Conservation (phyloP, 2,329 filamentous ascomycete genomes). For the Pezicula rhizophila region DNA sequence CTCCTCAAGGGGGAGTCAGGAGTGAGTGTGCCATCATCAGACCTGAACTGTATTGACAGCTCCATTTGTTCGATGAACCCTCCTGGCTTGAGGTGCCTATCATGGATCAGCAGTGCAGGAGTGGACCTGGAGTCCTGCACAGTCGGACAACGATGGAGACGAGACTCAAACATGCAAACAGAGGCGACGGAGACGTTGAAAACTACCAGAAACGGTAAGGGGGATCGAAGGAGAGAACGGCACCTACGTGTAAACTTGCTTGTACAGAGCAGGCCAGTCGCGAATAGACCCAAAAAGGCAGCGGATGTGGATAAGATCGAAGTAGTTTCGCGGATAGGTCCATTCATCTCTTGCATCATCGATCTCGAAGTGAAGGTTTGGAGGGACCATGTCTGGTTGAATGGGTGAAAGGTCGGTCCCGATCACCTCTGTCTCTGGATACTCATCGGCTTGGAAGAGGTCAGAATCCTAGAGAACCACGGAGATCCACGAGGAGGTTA, state of each 20-base stretch:
- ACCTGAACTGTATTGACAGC: conserved; percentile 21
- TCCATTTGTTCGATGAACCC: conserved; percentile 30
- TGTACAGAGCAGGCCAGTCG: conserved; percentile 49
- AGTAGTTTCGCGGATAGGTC: conserved; percentile 38
- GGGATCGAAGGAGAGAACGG: not conserved
- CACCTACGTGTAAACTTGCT: conserved; percentile 40
- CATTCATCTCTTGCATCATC: conserved; percentile 49
- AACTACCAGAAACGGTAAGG: conserved; percentile 13
- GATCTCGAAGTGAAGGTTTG: conserved; percentile 58
- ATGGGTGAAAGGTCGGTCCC: conserved; percentile 30
- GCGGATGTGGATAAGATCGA: conserved; percentile 55
- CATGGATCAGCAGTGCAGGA: conserved; percentile 5
- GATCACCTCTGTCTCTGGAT: conserved; percentile 24
- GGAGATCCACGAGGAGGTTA: not conserved
- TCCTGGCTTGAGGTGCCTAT: conserved; percentile 30
- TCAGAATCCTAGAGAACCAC: conserved; percentile 2
- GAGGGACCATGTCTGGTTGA: conserved; percentile 42
- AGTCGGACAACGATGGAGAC: not conserved
- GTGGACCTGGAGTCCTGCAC: not conserved
- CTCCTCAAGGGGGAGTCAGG: conserved; percentile 31
- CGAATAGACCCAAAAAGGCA: conserved; percentile 51
- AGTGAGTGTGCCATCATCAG: conserved; percentile 40
- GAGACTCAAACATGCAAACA: not conserved
- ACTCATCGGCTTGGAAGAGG: conserved; percentile 3
- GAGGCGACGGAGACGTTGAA: not conserved